Evolutionary conservation across 2,329 filamentous ascomycete genomes (phyloP).

Genomic region (Lachnellula arida): DNA sequence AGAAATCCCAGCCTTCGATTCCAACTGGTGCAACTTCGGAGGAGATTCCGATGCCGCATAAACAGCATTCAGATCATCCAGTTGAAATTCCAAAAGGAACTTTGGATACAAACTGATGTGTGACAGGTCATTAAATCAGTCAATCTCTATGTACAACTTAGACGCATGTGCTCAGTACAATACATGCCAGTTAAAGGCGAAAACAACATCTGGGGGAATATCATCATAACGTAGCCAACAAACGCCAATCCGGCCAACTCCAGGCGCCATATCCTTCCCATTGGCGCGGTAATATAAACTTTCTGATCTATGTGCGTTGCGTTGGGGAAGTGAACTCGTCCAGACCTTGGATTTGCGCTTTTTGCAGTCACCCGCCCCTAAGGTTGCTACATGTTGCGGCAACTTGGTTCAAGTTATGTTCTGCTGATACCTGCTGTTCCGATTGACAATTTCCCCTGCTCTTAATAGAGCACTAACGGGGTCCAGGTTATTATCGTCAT

Average conservation of each 20-base stretch:
- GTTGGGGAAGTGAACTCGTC: neutral
- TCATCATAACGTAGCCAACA: conserved; percentile 5
- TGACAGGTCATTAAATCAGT: neutral
- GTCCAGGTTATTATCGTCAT: conserved; percentile 40
- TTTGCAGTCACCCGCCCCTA: neutral
- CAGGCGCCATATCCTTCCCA: conserved; percentile 7
- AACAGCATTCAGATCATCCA: too few relatives aligned
- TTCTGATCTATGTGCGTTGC: neutral
- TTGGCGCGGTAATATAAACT: neutral
- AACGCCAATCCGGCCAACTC: conserved; percentile 10
- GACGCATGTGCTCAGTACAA: neutral
- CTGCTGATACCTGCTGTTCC: conserved; percentile 25
- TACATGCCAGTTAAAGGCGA: neutral
- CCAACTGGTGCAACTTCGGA: too few relatives aligned
- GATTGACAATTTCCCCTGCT: conserved; percentile 56
- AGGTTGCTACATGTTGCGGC: too few relatives aligned
- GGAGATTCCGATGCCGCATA: too few relatives aligned
- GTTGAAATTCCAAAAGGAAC: too few relatives aligned
- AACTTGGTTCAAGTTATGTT: neutral
- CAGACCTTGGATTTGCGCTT: neutral
- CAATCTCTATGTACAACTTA: neutral
- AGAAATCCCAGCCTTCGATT: too few relatives aligned
- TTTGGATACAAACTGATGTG: neutral
- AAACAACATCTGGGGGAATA: conserved; percentile 6
- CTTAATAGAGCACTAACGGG: conserved; percentile 55